Base-by-base conservation (phyloP, 768 basidiomycete species). In the Pulveroboletus sp. region DNA sequence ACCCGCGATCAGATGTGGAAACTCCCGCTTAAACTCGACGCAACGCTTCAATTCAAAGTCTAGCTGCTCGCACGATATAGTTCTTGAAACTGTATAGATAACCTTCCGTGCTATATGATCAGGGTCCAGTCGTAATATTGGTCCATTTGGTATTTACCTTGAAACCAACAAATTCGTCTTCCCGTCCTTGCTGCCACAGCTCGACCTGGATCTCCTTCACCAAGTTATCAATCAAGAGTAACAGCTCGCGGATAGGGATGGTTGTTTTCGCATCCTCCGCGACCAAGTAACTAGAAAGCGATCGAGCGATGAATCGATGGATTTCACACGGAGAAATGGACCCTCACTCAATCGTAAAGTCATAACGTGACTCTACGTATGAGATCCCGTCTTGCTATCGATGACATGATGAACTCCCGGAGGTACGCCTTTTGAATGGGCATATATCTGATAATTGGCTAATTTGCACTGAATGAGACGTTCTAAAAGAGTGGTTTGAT, bases 1-100 rank as follows among this genome's bases (percentile, higher is more conserved):
- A 70, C 75, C 76, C 6, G 69, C 73, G 24, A 77, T 70, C 16
- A 78, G 62, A 47, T 74, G 63, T 32, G 75, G 77, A 53, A 73
- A 76, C 48, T 73, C 70, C 49, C 70, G 60, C 57, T 76, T 78
- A 38, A 78, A 63, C 20, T 55, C 57, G 12, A 76, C 59, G 35
- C 75, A 74, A 16, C 76, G 75, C 39, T 73, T 74, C 27, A 70
- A 56, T 47, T 73, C 72, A 66, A 61, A 69, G 35, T 72, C 67
- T n/a, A 78, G 59, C 34, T 68, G 66, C 27, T 74, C 70, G 20
- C 63, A 56, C 16, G 69, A 53, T 35, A 73, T 45, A 38, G 62
- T 56, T 14, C 75, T 69, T 1, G 69, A 40, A 2, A 74, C 72
- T 13, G 66, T 68, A 50, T 76, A 75, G 44, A 79, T 76, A 42